These are phyloP conservation scores for Blastomyces parvus DNA, from an alignment of 2,329 filamentous ascomycete species.

Conservation along the genomic window DNA sequence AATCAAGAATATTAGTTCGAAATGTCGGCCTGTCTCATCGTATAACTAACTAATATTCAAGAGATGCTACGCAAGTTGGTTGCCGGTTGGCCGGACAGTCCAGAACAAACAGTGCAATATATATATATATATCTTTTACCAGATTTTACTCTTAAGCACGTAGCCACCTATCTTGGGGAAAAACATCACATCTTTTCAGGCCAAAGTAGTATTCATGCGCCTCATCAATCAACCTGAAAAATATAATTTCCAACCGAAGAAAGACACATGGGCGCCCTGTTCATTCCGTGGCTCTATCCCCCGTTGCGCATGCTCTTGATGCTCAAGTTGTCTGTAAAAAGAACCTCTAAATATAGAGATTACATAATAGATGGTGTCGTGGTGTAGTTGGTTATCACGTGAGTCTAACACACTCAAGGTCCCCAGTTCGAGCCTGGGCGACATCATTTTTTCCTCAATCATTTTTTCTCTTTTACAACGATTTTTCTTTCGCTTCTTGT, in stretches of 20 bases:
- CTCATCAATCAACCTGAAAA: background rate
- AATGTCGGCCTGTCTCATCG: too few relatives aligned
- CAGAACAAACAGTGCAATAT: background rate
- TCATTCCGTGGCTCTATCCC: too few relatives aligned
- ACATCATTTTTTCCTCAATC: constrained; percentile 11
- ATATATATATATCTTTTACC: background rate
- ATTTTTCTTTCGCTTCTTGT: too few relatives aligned
- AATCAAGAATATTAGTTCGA: background rate
- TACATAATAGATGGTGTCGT: constrained; percentile 7
- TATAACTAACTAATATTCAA: too few relatives aligned
- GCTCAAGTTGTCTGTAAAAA: background rate
- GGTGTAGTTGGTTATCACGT: constrained; percentile 14
- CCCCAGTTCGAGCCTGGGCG: constrained; percentile 13
- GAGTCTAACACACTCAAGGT: constrained; percentile 14
- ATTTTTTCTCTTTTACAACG: too few relatives aligned
- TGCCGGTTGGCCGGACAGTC: too few relatives aligned
- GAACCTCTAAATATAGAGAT: too few relatives aligned
- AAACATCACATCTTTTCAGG: background rate
- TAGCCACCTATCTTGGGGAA: background rate
- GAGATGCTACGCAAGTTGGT: too few relatives aligned
- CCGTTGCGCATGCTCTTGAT: background rate
- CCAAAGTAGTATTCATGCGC: background rate
- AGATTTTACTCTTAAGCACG: background rate
- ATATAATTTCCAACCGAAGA: background rate
- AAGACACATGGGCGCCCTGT: background rate